Evolutionary conservation across 78 protist species (phyloP), one percentile per base, ranked within the genome.

Genomic region (Dictyostelium firmibasis): DNA sequence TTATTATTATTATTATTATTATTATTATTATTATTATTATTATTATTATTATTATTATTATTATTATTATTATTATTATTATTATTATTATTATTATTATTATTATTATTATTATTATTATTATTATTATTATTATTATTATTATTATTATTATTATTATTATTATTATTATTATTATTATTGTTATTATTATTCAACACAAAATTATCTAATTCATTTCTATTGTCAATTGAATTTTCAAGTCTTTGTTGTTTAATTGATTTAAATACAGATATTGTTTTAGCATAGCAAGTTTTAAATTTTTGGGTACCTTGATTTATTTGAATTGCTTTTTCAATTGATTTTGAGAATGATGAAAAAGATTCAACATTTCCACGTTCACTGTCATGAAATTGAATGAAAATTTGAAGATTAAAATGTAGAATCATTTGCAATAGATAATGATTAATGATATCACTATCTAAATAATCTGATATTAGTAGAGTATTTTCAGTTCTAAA

Each of bases 341-440:
- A 27, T 67, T 25, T 67, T 67, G 81, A 75, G 35, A 31, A 75
- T 31, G 47, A 31, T 33, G 81, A 27, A 75, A 35, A 75, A 18
- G 81, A 75, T 75, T 35, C 47, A 36, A 75, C 81, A 75, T 75
- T 75, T 35, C 81, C 81, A 75, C 47, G 41, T 75, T 35, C 81
- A 75, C 47, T 75, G 20, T 35, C 36, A 75, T 75, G 75, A 11
- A 67, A 67, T 67, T 67, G 75, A 67, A 29, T 67, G 36, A 67
- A 67, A 3, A 67, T 67, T 10, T 67, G 75, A 67, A 67, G 75
- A 67, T 67, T 67, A 67, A 67, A 67, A 67, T 29, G 75, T 11
- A 72, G 33, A 31, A 72, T 35, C 44, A 72, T 11, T 72, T 72
- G 38, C 16, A 72, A 33, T 14, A 72, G 38, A 72, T 72, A 10